These are phyloP conservation scores for Umbelopsis sp. DNA, from an alignment of 371 early-diverging fungal species.

Conservation along the genomic window DNA sequence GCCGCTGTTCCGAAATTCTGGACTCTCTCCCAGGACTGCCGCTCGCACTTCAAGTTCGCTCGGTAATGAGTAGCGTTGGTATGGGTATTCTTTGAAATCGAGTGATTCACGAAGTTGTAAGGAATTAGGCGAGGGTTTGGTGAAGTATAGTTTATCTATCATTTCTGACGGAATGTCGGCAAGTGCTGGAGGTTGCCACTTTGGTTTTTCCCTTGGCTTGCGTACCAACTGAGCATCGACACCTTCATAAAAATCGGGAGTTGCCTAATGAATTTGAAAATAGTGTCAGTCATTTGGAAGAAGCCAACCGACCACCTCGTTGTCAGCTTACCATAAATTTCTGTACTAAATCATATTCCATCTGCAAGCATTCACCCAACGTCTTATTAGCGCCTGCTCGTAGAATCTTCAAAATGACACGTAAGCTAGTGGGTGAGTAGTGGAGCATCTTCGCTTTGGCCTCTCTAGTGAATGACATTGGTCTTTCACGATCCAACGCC, in stretches of 20 bases:
- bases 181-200: constrained; percentile 78
- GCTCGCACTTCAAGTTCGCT: constrained; percentile 74
- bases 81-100: constrained; percentile 69
- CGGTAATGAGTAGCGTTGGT: constrained; percentile 75
- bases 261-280: constrained; percentile 17
- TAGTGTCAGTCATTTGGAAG: not conserved
- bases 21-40: constrained; percentile 61
- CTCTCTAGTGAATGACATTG: constrained; percentile 70
- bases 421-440: constrained; percentile 87
- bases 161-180: constrained; percentile 55
- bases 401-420: constrained; percentile 81
- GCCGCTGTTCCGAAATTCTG: constrained; percentile 56
- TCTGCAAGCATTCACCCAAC: constrained; percentile 78
- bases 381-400: constrained; percentile 67
- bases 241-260: constrained; percentile 41
- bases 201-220: constrained; percentile 67
- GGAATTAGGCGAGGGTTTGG: constrained; percentile 34
- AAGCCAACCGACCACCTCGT: constrained; percentile 19
- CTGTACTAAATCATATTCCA: constrained; percentile 84
- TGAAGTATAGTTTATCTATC: constrained; percentile 67
- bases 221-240: constrained; percentile 46
- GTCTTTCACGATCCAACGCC: constrained; percentile 71
- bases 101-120: constrained; percentile 38
- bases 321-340: constrained; percentile 65
- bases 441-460: constrained; percentile 68